These are phyloP conservation scores for Podospora sp. DNA, from an alignment of 495 filamentous ascomycete genomes.

Conservation along the genomic window DNA sequence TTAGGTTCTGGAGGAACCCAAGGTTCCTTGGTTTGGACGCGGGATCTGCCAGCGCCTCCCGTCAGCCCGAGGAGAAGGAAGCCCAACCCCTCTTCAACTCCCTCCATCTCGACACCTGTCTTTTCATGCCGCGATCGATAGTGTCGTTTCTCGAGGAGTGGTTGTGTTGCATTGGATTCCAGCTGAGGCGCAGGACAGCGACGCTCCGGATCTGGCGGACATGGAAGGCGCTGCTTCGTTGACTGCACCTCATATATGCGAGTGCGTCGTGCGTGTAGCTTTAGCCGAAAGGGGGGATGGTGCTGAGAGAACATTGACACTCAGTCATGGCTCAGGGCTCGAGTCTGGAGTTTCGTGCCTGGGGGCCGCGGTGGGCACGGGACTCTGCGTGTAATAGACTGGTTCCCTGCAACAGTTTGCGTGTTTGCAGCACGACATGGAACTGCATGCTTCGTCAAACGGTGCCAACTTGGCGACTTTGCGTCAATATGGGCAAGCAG, in stretches of 20 bases:
- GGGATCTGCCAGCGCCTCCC: too few relatives aligned
- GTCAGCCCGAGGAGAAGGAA: neutral
- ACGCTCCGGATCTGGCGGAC: neutral
- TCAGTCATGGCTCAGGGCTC: neutral
- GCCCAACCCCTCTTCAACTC: neutral
- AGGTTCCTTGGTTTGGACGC: too few relatives aligned
- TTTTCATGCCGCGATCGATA: neutral
- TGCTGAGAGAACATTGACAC: neutral
- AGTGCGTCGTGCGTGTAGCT: constrained; percentile 1
- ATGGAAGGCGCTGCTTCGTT: constrained; percentile 5
- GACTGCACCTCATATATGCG: neutral
- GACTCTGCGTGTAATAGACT: neutral
- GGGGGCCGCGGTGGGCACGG: neutral
- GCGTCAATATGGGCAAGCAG: neutral
- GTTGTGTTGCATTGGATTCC: neutral
- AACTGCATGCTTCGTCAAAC: neutral
- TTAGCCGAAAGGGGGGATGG: constrained; percentile 12
- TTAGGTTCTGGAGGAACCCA: too few relatives aligned
- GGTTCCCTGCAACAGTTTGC: neutral
- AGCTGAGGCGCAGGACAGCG: neutral
- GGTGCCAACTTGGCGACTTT: neutral
- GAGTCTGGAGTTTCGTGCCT: constrained; percentile 7
- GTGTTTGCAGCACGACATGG: neutral
- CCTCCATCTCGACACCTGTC: neutral
- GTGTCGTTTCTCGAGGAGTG: neutral